Base-by-base conservation (phyloP, 306 rosid species). In the Pyrus communis region DNA sequence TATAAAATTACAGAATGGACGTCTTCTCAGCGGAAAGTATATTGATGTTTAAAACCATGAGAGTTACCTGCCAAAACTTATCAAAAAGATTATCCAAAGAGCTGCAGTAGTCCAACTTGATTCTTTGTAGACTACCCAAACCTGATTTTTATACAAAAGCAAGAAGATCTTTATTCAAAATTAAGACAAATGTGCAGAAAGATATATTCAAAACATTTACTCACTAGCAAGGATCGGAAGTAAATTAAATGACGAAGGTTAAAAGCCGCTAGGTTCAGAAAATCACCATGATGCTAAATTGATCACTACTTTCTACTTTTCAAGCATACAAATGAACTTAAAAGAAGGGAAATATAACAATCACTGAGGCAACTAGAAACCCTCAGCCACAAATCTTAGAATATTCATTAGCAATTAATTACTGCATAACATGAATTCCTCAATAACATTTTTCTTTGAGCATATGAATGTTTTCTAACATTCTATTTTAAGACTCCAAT, bases 81-180 rank as follows among this genome's bases (percentile, higher is more conserved):
- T 82, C 87, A 90, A 73, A 4, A 90, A 83, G 73, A 86, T 49
- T 78, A 90, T 88, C 96, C 98, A 94, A 9, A 86, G 17, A 74
- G 84, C 76, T 28, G 91, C 88, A 58, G 40, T 76, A 77, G 87
- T 70, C 92, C 91, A 91, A 23, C 85, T 79, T 66, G 88, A 85
- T 85, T 90, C 96, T 82, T 89, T 91, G 84, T 94, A 91, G 67
- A 84, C 85, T 49, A 94, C 88, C 98, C 98, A 94, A 46, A 87
- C 93, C 98, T 94, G 88, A 63, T 66, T 83, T 81, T 76, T 51
- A 68, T 18, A 49, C 28, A 46, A 58, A 49, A 72, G 68, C 61
- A 65, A 77, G 27, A 57, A 19, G 15, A 43, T 59, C 49, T 25
- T 76, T 77, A 55, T 4, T 70, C 63, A 73, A 81, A 77, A n/a